Evolutionary conservation across 768 basidiomycete genomes (phyloP).

Genomic region (Coprinopsis marcescibilis): DNA sequence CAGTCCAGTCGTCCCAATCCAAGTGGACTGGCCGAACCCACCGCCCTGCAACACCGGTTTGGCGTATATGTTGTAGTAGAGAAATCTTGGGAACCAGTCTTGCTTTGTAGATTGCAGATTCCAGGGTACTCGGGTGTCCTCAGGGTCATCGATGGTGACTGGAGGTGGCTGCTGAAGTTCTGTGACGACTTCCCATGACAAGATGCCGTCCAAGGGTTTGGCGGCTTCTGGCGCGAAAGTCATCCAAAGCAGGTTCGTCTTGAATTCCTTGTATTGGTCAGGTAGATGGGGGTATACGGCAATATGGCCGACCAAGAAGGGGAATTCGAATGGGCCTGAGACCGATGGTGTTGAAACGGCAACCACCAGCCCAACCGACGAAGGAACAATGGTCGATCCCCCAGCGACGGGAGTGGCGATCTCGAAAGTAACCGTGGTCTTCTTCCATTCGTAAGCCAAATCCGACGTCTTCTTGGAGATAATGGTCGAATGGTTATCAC

Average conservation of each 20-base stretch:
- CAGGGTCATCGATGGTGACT: conserved; percentile 32
- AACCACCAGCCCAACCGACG: conserved; percentile 49
- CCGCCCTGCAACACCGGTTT: background rate
- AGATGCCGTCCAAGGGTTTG: conserved; percentile 25
- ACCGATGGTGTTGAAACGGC: conserved; percentile 42
- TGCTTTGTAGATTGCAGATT: conserved; percentile 38
- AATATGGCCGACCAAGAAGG: conserved; percentile 58
- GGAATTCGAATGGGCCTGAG: conserved; percentile 30
- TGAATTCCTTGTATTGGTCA: conserved; percentile 22
- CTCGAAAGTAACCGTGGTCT: conserved; percentile 40
- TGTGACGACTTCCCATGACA: conserved; percentile 57
- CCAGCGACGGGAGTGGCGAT: conserved; percentile 10
- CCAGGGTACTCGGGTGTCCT: conserved; percentile 56
- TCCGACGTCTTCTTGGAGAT: conserved; percentile 23
- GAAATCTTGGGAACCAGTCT: conserved; percentile 44
- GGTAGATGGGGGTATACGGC: conserved; percentile 44
- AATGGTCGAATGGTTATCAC: conserved; percentile 15
- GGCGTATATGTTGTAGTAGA: conserved; percentile 67
- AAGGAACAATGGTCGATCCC: conserved; percentile 15
- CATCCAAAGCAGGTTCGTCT: conserved; percentile 47
- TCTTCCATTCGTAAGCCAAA: conserved; percentile 48
- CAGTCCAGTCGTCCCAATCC: conserved; percentile 3
- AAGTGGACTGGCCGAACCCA: background rate
- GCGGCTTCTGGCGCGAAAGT: conserved; percentile 27
- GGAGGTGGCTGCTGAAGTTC: conserved; percentile 33